Evolutionary conservation across 805 yeast species (phyloP).

Genomic region (baker's yeast (Saccharomyces cerevisiae)): DNA sequence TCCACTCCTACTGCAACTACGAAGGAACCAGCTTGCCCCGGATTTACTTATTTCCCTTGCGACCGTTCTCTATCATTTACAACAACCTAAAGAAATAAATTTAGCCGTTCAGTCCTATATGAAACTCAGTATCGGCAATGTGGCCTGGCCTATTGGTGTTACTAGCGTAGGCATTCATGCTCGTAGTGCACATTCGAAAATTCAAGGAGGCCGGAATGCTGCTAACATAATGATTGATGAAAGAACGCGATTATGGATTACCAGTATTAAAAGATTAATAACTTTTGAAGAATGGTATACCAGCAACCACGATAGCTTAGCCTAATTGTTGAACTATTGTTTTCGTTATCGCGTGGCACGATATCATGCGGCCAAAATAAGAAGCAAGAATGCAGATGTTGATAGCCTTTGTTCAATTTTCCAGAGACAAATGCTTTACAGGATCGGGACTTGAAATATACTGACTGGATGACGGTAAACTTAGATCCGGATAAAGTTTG

Average conservation of each 20-base stretch:
- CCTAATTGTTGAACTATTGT: neutral
- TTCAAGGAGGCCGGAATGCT: conserved; percentile 35
- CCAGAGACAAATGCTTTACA: neutral
- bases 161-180: conserved; percentile 72
- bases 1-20: conserved; percentile 47
- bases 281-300: conserved; percentile 34
- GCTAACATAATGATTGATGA: conserved; percentile 80
- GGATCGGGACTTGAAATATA: neutral
- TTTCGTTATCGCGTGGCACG: neutral
- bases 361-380: neutral
- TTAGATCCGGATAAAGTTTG: conserved; percentile 46
- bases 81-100: conserved; percentile 30
- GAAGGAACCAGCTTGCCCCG: conserved; percentile 33
- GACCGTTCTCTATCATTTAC: conserved; percentile 55
- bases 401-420: neutral
- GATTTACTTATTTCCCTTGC: conserved; percentile 47
- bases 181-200: conserved; percentile 52
- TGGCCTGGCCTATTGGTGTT: conserved; percentile 90
- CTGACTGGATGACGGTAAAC: neutral
- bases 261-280: conserved; percentile 65
- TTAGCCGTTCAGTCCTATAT: conserved; percentile 52
- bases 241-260: conserved; percentile 65
- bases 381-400: neutral
- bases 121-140: conserved; percentile 74
- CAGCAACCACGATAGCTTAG: neutral